Base-by-base conservation (phyloP, 352 stramenopile genomes). In the Phytophthora litchii region DNA sequence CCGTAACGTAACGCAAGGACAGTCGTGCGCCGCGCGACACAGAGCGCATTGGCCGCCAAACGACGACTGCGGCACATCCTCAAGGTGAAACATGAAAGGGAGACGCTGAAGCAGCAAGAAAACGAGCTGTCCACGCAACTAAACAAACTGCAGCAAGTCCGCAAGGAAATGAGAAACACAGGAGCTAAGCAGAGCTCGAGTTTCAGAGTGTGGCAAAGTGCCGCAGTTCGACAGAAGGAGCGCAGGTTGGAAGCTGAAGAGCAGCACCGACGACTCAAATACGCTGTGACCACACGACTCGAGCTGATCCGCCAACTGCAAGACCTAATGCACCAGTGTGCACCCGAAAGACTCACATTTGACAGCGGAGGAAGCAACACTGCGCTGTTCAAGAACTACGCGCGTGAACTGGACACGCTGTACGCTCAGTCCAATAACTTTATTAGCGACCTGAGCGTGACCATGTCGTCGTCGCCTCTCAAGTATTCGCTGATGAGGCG, bases 331-430 rank as follows among this genome's bases (percentile, higher is more conserved):
- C 20, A 45, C 17, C 37, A 51, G 12, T 21, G 25, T n/a, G n/a
- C 37, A 16, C 3, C 37, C 16, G 42, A 49, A n/a, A n/a, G n/a
- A n/a, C n/a, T n/a, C n/a, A n/a, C n/a, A n/a, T n/a, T n/a, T n/a
- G n/a, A n/a, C n/a, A n/a, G n/a, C n/a, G n/a, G n/a, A n/a, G 7
- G 36, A 43, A 43, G 19, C 36, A 43, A 19, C n/a, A 19, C 36
- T 3, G 12, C 51, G 14, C 19, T 60, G 21, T 38, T 60, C 11
- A 45, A 46, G 60, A 54, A 45, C 1, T 63, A 54, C 32, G 20
- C 54, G 29, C 45, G 40, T 27, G 60, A 68, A 7, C 37, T 68
- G 11, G 46, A 63, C 9, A 10, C 40, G n/a, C 32, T 68, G 13
- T 58, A 63, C 19, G 45, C 38, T 9, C 20, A 43, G 38, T 62